A percentile compares a stretch with the other conserved stretches of the same genome.
phyloP scores from a whole-genome alignment of 208 protist species.

The Crithidia bombi region DNA sequence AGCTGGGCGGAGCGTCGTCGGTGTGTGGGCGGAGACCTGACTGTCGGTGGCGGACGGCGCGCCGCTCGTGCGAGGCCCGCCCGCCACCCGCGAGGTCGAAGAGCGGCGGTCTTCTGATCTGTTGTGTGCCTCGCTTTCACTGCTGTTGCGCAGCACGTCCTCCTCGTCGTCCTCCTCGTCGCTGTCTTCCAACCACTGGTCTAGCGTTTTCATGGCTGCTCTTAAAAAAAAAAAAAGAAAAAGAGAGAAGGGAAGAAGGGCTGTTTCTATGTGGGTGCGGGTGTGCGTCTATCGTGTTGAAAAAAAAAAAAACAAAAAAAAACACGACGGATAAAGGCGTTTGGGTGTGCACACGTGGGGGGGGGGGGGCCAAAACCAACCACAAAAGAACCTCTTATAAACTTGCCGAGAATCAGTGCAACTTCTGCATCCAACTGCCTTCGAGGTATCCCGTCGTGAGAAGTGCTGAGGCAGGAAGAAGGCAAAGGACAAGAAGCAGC shows the following conservation, averaged over 20 bases:
- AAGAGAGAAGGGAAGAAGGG: too few species aligned
- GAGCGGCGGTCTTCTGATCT: slow-evolving; percentile 17
- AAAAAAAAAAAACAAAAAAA: slow-evolving; percentile 24
- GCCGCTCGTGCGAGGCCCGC: slow-evolving; percentile 15
- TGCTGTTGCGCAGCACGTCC: slow-evolving; percentile 10
- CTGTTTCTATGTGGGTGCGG: slow-evolving; percentile 2
- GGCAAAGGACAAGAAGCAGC: too few species aligned
- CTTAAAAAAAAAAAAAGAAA: not conserved
- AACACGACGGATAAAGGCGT: too few species aligned
- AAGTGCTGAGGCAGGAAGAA: too few species aligned
- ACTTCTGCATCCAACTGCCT: too few species aligned
- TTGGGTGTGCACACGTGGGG: too few species aligned
- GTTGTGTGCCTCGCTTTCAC: slow-evolving; percentile 13
- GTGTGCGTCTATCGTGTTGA: slow-evolving; percentile 11
- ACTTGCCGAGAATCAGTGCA: too few species aligned
- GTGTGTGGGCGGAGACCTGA: slow-evolving; percentile 25
- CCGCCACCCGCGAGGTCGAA: slow-evolving; percentile 5
- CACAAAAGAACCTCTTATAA: too few species aligned
- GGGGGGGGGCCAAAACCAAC: too few species aligned
- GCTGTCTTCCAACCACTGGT: slow-evolving; percentile 61
- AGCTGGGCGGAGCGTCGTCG: slow-evolving; percentile 20
- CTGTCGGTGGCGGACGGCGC: slow-evolving; percentile 21
- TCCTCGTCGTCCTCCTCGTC: slow-evolving; percentile 29
- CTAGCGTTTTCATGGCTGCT: slow-evolving; percentile 62
- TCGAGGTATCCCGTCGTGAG: too few species aligned